Base-by-base conservation (phyloP, 2,329 filamentous ascomycete genomes). In the Cadophora malorum region DNA sequence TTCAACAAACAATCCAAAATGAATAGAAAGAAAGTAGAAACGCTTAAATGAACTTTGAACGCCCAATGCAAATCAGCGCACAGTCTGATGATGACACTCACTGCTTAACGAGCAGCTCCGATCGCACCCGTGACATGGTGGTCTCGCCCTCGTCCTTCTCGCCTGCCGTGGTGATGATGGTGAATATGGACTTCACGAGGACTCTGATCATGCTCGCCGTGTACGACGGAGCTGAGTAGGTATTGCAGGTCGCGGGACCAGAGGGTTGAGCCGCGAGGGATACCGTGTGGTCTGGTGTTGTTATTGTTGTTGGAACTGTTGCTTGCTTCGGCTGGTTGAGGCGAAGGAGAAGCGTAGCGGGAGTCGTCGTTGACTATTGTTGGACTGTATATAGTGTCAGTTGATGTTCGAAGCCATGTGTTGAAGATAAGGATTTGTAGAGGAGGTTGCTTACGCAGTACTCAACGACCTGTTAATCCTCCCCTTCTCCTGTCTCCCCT, bases 211-310 rank as follows among this genome's bases (percentile, higher is more conserved):
- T 56, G 25, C 16, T 56, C 62, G 21, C 50, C 49, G 28, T 61
- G 65, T 23, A 67, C 52, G 23, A 67, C 64, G 8, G 67, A 66
- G 38, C 61, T 63, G 47, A 71, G 63, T 7, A 69, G 50, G 28
- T 67, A 66, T 7, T 69, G 67, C 3, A 69, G n/a, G 31, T 67
- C 67, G 12, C 69, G 63, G 25, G 63, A 66, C 65, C 67, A 71
- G 25, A 69, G 64, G 7, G 49, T 66, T 0, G 66, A 61, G 16
- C 49, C 49, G 33, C 49, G 62, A 12, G 49, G 49, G 5, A 25
- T 4, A 2, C 6, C 14, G 19, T 55, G 53, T 35, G 23, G 53
- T 31, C 49, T 59, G 28, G 28, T 28, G 35, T 38, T 38, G 7
- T 38, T 38, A 16, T 25, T 49, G 45, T 50, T 50, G n/a, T 23